Percentiles rank a stretch among this genome's conserved stretches.
Conservation (phyloP, 2,329 filamentous ascomycete species). For the Emergomyces pasteurianus region DNA sequence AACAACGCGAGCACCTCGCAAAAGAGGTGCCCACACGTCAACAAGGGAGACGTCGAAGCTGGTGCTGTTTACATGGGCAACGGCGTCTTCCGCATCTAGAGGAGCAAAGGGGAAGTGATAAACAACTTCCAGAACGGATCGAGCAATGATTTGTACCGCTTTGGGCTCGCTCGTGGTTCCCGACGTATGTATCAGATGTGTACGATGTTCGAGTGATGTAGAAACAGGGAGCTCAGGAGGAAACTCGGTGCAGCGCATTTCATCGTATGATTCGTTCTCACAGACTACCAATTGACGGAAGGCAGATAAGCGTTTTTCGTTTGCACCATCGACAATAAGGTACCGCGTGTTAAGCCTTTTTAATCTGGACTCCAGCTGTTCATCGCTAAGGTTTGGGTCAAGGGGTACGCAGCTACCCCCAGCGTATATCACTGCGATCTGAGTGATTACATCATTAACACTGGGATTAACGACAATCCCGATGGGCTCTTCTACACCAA, state of each 20-base stretch:
- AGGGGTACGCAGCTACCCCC: conserved; percentile 15
- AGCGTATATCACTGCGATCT: conserved; percentile 16
- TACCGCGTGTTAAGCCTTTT: conserved; percentile 4
- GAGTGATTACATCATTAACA: conserved; percentile 11
- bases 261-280: neutral
- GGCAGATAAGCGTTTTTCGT: neutral
- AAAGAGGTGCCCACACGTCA: conserved; percentile 15
- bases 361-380: conserved; percentile 10
- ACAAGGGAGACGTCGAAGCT: conserved; percentile 18
- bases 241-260: neutral
- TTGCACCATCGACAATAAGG: conserved; percentile 7
- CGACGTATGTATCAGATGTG: conserved; percentile 5
- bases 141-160: conserved; percentile 14
- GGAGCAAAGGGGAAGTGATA: conserved; percentile 12
- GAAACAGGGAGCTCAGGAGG: neutral
- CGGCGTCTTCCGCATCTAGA: conserved; percentile 6
- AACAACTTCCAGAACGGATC: conserved; percentile 13
- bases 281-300: neutral
- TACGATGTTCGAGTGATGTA: conserved; percentile 4
- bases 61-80: conserved; percentile 14
- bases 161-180: conserved; percentile 6
- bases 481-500: conserved; percentile 10
- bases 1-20: conserved; percentile 12
- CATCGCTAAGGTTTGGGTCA: conserved; percentile 13
- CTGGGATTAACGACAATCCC: conserved; percentile 13